phyloP scores from a whole-genome alignment of 2,329 filamentous ascomycete species.

The Pseudogymnoascus sp. region DNA sequence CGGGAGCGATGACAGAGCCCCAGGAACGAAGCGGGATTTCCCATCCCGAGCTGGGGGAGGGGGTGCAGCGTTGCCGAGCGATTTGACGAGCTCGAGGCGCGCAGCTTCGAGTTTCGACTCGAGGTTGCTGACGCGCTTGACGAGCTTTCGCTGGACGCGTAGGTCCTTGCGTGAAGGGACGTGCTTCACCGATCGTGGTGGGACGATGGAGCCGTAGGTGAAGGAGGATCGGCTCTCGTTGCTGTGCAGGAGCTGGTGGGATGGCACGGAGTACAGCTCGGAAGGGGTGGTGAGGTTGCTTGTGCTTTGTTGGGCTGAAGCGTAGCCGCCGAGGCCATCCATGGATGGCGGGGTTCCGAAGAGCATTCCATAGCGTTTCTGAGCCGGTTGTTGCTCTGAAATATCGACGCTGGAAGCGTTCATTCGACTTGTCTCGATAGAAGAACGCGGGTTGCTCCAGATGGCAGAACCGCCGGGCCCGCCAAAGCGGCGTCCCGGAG shows the following conservation, averaged over 20 bases:
- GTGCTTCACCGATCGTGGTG: background rate
- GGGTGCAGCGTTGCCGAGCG: constrained; percentile 29
- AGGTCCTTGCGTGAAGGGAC: constrained; percentile 48
- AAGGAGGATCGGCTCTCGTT: background rate
- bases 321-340: background rate
- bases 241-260: constrained; percentile 1
- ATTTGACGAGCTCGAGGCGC: constrained; percentile 39
- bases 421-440: background rate
- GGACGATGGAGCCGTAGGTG: background rate
- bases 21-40: constrained; percentile 33
- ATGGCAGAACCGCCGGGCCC: background rate
- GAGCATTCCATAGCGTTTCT: background rate
- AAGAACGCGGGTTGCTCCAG: background rate
- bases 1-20: constrained; percentile 35
- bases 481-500: constrained; percentile 15
- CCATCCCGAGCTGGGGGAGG: constrained; percentile 23
- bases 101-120: constrained; percentile 49
- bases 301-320: background rate
- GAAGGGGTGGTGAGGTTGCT: background rate
- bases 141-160: constrained; percentile 46
- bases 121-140: constrained; percentile 52
- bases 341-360: background rate
- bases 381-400: background rate
- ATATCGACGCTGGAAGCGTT: background rate
- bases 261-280: background rate